These are phyloP conservation scores for Allium fistulosum DNA, from an alignment of 106 monocot genomes.

Conservation along the genomic window DNA sequence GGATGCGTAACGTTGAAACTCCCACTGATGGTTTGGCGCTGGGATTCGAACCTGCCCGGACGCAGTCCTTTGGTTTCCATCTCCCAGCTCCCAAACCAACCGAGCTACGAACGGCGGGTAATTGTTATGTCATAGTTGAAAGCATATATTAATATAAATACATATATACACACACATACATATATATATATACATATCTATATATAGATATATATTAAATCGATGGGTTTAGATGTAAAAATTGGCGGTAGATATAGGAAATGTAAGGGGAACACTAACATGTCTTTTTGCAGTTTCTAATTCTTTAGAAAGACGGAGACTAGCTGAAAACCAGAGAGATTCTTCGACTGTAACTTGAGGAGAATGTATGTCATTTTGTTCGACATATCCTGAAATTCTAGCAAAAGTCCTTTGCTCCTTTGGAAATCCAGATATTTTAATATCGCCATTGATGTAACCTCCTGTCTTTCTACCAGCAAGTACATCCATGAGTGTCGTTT, in stretches of 20 bases:
- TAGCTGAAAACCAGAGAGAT: constrained; percentile 58
- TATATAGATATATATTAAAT: no score
- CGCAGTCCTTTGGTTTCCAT: no score
- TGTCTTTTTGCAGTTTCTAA: constrained; percentile 21
- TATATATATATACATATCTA: background rate
- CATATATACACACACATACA: background rate
- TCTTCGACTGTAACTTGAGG: constrained; percentile 61
- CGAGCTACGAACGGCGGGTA: no score
- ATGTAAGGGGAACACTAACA: constrained; percentile 2
- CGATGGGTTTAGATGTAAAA: no score
- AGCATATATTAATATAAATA: background rate
- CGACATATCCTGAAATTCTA: constrained; percentile 60
- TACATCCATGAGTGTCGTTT: constrained; percentile 80
- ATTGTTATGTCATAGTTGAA: background rate
- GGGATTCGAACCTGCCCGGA: no score
- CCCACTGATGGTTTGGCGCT: no score
- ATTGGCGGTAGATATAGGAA: background rate
- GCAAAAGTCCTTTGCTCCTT: constrained; percentile 61
- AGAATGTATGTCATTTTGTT: constrained; percentile 67
- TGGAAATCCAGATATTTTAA: constrained; percentile 48
- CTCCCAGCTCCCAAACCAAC: no score
- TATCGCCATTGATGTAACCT: constrained; percentile 58
- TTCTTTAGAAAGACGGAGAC: constrained; percentile 45
- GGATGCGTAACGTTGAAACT: no score
- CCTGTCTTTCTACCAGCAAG: constrained; percentile 72